phyloP scores from a whole-genome alignment of 2,329 filamentous ascomycete genomes.

The Monosporascus ibericus region DNA sequence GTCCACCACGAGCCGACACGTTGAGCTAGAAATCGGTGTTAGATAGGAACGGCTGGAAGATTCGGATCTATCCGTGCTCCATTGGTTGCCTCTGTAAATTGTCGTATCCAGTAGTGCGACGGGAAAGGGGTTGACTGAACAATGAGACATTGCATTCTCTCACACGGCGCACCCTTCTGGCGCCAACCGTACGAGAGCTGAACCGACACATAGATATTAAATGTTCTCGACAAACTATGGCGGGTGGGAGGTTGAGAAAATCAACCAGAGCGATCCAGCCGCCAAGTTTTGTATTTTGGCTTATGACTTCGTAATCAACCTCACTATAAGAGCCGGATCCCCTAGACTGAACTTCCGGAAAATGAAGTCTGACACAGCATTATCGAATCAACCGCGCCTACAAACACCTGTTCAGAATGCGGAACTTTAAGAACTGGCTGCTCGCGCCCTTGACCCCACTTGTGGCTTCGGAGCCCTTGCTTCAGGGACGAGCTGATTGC shows the following conservation, averaged over 20 bases:
- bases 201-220: not conserved
- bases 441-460: slow-evolving; percentile 13
- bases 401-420: slow-evolving; percentile 10
- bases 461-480: slow-evolving; percentile 8
- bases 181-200: not conserved
- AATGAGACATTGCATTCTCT: not conserved
- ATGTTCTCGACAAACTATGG: not conserved
- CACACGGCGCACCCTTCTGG: not conserved
- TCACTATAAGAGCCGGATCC: not conserved
- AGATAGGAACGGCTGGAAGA: no score
- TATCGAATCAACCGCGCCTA: no score
- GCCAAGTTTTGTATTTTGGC: not conserved
- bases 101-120: no score
- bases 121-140: not conserved
- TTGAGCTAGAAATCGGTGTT: no score
- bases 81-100: no score
- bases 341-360: not conserved
- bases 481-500: slow-evolving; percentile 12
- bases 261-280: not conserved
- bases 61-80: no score
- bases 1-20: no score
- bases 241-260: not conserved
- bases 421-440: slow-evolving; percentile 10
- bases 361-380: not conserved
- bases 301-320: not conserved